Percentiles rank a stretch among this genome's conserved stretches.
These are phyloP conservation scores for Yarrowia galli DNA, from an alignment of 1,139 yeast species.

Conservation along the genomic window DNA sequence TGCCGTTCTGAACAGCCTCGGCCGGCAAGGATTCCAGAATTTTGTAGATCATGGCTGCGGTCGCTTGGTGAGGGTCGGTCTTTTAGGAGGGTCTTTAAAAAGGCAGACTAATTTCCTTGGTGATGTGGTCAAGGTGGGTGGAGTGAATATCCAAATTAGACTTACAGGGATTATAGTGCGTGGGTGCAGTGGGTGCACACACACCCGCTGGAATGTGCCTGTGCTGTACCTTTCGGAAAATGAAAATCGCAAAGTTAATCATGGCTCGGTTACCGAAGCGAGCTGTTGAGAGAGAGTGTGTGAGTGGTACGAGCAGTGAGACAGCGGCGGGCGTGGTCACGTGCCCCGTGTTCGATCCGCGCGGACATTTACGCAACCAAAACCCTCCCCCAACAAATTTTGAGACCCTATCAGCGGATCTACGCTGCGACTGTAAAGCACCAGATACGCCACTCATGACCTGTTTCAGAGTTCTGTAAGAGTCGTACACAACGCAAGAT, in stretches of 20 bases:
- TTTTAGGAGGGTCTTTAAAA: neutral
- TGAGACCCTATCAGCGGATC: neutral
- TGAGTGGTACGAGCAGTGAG: no score
- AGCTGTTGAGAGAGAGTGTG: neutral
- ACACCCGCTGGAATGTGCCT: slow-evolving; percentile 24
- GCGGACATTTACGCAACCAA: neutral
- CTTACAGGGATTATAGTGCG: slow-evolving; percentile 16
- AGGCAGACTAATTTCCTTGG: slow-evolving; percentile 14
- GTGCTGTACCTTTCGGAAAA: slow-evolving; percentile 28
- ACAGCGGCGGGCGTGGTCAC: neutral
- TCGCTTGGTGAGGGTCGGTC: neutral
- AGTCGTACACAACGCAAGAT: no score
- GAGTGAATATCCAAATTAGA: slow-evolving; percentile 23
- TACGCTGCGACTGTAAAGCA: neutral
- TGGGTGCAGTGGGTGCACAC: neutral
- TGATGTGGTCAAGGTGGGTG: slow-evolving; percentile 17
- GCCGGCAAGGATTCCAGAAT: slow-evolving; percentile 46
- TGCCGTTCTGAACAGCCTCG: slow-evolving; percentile 46
- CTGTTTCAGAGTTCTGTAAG: slow-evolving; percentile 4
- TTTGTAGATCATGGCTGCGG: slow-evolving; percentile 45
- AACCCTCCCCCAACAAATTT: neutral
- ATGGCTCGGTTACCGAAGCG: slow-evolving; percentile 10
- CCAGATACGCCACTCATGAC: neutral
- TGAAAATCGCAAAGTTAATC: slow-evolving; percentile 27
- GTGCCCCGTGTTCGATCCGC: neutral